A percentile compares a stretch with the other conserved stretches of the same genome.
Evolutionary conservation across 257 asterid species (phyloP).

Genomic region (Ilex aquifolium): DNA sequence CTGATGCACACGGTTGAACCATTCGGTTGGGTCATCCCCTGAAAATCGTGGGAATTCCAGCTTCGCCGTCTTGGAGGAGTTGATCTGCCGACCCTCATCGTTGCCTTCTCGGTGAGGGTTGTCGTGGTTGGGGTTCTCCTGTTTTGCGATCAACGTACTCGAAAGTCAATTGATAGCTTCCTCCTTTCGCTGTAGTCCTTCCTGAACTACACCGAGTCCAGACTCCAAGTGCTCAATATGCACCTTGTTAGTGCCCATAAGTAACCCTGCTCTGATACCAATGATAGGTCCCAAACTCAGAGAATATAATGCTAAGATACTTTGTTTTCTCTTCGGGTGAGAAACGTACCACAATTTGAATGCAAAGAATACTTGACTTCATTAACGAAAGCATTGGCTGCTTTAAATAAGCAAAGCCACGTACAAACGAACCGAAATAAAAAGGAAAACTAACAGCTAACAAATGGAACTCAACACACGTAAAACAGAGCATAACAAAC

Average conservation of each 20-base stretch:
- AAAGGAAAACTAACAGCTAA: too few species aligned
- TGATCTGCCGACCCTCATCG: neutral
- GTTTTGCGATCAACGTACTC: neutral
- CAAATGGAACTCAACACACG: too few species aligned
- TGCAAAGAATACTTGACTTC: too few species aligned
- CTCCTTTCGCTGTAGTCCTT: neutral
- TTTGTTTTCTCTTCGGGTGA: too few species aligned
- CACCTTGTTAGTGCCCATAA: neutral
- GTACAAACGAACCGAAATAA: too few species aligned
- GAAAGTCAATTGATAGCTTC: neutral
- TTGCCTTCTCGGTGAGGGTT: neutral
- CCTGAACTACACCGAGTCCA: neutral
- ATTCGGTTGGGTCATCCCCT: neutral
- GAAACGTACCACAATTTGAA: too few species aligned
- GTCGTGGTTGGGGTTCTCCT: neutral
- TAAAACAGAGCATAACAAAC: too few species aligned
- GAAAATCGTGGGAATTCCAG: neutral
- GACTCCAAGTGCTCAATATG: neutral
- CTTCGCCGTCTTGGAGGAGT: constrained; percentile 1
- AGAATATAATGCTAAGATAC: too few species aligned
- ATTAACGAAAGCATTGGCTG: too few species aligned
- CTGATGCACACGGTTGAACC: neutral
- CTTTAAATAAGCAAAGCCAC: too few species aligned
- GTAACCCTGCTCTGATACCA: too few species aligned
- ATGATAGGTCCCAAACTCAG: too few species aligned